Conservation (phyloP, 1,139 yeast species). For the Pichia sp. region DNA sequence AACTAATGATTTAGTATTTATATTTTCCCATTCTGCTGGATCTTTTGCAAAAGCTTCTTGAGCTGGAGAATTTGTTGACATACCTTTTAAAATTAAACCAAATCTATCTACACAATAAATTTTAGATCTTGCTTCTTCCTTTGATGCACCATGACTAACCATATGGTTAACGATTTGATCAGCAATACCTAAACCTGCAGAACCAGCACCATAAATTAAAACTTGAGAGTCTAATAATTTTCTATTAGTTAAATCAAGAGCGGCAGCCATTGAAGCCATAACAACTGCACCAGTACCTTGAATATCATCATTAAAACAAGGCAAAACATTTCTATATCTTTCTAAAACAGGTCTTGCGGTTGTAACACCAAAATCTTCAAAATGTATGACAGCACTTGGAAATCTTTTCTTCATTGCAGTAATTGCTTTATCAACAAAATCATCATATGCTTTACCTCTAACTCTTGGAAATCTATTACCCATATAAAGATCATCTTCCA, state of each 20-base stretch:
- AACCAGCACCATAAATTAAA: slow-evolving; percentile 89
- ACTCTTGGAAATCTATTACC: slow-evolving; percentile 86
- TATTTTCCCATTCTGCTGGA: slow-evolving; percentile 65
- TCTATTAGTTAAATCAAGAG: slow-evolving; percentile 64
- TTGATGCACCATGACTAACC: slow-evolving; percentile 71
- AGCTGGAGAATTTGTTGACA: slow-evolving; percentile 51
- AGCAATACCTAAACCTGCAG: slow-evolving; percentile 95
- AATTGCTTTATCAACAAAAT: slow-evolving; percentile 74
- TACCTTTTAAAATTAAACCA: slow-evolving; percentile 66
- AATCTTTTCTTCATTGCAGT: slow-evolving; percentile 62
- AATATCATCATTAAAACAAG: slow-evolving; percentile 95
- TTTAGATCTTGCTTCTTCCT: slow-evolving; percentile 62
- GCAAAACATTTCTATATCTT: slow-evolving; percentile 62
- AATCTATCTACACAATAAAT: slow-evolving; percentile 79
- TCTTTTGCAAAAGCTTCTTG: slow-evolving; percentile 73
- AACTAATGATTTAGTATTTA: slow-evolving; percentile 60
- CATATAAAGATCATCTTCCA: slow-evolving; percentile 80
- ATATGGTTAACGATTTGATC: slow-evolving; percentile 87
- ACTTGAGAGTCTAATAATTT: slow-evolving; percentile 61
- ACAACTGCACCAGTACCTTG: slow-evolving; percentile 99
- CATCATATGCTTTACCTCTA: slow-evolving; percentile 80
- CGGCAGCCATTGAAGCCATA: slow-evolving; percentile 90
- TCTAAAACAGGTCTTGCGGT: slow-evolving; percentile 82
- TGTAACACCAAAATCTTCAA: slow-evolving; percentile 91
- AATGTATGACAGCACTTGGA: slow-evolving; percentile 89